phyloP scores from a whole-genome alignment of 2,329 filamentous ascomycete species.

The Fusarium concolor region DNA sequence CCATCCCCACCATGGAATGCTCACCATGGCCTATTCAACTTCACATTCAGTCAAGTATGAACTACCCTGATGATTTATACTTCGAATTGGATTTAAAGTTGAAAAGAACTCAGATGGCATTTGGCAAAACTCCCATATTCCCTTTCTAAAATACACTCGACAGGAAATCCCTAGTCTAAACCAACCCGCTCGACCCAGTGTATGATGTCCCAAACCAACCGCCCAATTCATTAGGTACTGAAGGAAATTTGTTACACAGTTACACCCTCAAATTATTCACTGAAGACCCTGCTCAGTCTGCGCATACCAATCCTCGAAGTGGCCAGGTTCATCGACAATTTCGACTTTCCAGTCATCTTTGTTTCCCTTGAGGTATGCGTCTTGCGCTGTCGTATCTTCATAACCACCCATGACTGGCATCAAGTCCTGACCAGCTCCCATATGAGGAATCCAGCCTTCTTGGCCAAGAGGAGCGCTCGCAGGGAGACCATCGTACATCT shows the following conservation, averaged over 20 bases:
- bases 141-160: conserved; percentile 4
- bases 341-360: conserved; percentile 53
- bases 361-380: conserved; percentile 49
- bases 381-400: conserved; percentile 36
- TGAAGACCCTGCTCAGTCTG: conserved; percentile 44
- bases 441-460: conserved; percentile 25
- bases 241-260: conserved; percentile 17
- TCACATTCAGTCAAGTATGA: background rate
- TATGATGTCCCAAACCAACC: conserved; percentile 18
- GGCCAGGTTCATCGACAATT: conserved; percentile 47
- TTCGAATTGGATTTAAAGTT: background rate
- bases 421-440: conserved; percentile 19
- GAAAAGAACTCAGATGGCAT: background rate
- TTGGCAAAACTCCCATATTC: background rate
- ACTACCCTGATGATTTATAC: background rate
- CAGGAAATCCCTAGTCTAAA: conserved; percentile 30
- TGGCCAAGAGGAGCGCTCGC: conserved; percentile 19
- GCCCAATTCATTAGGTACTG: background rate
- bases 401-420: conserved; percentile 23
- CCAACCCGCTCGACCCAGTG: conserved; percentile 17
- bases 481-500: conserved; percentile 23
- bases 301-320: conserved; percentile 51
- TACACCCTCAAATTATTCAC: conserved; percentile 10
- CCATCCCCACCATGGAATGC: conserved; percentile 3
- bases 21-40: background rate